A percentile compares a stretch with the other conserved stretches of the same genome.
Conservation (phyloP, 495 filamentous ascomycete genomes). For the Sporormia fimetaria region DNA sequence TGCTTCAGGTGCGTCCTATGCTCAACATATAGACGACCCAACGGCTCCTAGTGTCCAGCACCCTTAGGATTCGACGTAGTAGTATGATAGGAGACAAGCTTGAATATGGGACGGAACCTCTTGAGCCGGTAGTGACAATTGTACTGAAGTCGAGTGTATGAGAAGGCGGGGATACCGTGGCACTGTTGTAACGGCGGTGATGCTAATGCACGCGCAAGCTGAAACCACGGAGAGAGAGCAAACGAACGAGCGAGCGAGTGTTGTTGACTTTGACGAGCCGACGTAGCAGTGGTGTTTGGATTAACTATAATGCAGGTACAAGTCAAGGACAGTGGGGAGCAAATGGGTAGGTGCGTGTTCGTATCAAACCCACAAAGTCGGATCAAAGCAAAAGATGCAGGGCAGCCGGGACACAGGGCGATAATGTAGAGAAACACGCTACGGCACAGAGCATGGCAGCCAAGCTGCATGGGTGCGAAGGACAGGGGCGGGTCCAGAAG, state of each 20-base stretch:
- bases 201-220: constrained; percentile 8
- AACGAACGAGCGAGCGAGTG: constrained; percentile 3
- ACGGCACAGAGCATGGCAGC: constrained; percentile 8
- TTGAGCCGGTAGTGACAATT: background rate
- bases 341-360: constrained; percentile 5
- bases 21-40: background rate
- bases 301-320: background rate
- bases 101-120: too few relatives aligned
- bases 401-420: constrained; percentile 13
- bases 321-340: background rate
- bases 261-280: constrained; percentile 2
- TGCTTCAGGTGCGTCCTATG: constrained; percentile 2
- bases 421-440: constrained; percentile 14
- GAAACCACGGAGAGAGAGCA: constrained; percentile 5
- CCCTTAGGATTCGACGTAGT: too few relatives aligned
- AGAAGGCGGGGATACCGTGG: constrained; percentile 1
- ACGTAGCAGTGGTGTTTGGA: background rate
- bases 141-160: background rate
- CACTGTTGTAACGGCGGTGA: constrained; percentile 1
- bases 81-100: too few relatives aligned
- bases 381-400: constrained; percentile 7
- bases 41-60: background rate
- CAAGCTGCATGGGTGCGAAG: background rate
- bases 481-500: constrained; percentile 6
- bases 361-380: constrained; percentile 7